Evolutionary conservation across 106 monocot species (phyloP), one percentile per base, ranked within the genome.

Genomic region (Acorus gramineus): DNA sequence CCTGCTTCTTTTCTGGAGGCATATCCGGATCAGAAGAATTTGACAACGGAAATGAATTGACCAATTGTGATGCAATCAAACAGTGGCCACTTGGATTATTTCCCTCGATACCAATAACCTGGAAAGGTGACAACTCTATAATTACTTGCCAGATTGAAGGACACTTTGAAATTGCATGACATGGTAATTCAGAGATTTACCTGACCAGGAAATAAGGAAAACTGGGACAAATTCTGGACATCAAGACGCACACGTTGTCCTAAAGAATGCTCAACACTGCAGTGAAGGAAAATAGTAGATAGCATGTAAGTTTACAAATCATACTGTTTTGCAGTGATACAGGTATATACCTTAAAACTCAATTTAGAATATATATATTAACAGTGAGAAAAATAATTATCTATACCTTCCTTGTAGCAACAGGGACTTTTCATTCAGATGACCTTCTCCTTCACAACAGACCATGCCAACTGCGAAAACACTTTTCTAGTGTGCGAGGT

Each of bases 81-180:
- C 81, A 85, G 47, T 98, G 98, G 52, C 98, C 98, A 81, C 98
- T 98, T n/a, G 92, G 98, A 86, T 98, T 98, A 66, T 81, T 66
- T 5, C 98, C 98, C 61, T 98, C 79, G 64, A 98, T 53, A 48
- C 98, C 92, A 75, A 98, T 74, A 49, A 92, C 88, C 98, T 98
- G 76, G 2, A 60, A 69, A 55, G 53, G 13, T 64, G 3, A 44
- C 50, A 56, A n/a, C 50, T 46, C 52, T 51, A 60, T 61, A 44
- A 46, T 52, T 66, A 6, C 6, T 10, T 53, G 14, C 28, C 43
- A 65, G 9, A 45, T 59, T 8, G 47, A 8, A 14, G 28, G 6
- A 11, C 13, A 50, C 6, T 47, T 4, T 28, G 42, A 13, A 52
- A 11, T 8, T 7, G 4, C n/a, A 4, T 7, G 28, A 28, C 28